These are phyloP conservation scores for Xylaria venustula DNA, from an alignment of 495 filamentous ascomycete genomes.

Conservation along the genomic window DNA sequence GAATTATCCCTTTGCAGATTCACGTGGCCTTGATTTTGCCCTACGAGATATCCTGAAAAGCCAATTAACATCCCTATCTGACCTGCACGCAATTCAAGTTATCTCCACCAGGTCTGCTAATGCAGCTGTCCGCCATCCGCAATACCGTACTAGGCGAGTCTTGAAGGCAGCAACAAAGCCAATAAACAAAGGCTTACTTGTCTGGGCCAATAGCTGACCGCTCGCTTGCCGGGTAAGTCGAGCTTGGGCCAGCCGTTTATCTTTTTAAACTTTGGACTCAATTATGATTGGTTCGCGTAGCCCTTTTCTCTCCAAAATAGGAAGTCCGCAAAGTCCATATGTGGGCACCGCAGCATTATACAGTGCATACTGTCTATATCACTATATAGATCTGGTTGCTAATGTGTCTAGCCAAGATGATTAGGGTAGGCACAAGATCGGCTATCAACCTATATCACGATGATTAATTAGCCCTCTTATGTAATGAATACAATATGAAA, in stretches of 20 bases:
- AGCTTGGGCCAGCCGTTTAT: slow-evolving; percentile 2
- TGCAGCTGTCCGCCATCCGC: no score
- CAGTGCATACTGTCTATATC: no score
- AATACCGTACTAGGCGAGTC: no score
- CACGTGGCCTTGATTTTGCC: background rate
- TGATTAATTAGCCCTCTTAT: background rate
- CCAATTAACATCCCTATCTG: no score
- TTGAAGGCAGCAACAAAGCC: no score
- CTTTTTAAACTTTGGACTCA: background rate
- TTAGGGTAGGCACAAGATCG: background rate
- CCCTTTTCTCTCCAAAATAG: background rate
- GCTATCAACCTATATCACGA: background rate
- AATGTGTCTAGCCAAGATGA: background rate
- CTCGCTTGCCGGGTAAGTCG: slow-evolving; percentile 4
- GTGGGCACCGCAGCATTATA: no score
- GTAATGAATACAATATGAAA: background rate
- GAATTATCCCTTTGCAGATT: background rate
- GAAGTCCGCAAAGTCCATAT: background rate
- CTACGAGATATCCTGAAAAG: background rate
- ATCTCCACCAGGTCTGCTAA: no score
- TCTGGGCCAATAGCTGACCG: background rate
- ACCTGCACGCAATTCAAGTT: no score
- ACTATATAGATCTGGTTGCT: no score
- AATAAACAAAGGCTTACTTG: background rate
- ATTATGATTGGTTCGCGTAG: slow-evolving; percentile 1